phyloP scores from a whole-genome alignment of 768 basidiomycete species.

The Leccinum arenicola region DNA sequence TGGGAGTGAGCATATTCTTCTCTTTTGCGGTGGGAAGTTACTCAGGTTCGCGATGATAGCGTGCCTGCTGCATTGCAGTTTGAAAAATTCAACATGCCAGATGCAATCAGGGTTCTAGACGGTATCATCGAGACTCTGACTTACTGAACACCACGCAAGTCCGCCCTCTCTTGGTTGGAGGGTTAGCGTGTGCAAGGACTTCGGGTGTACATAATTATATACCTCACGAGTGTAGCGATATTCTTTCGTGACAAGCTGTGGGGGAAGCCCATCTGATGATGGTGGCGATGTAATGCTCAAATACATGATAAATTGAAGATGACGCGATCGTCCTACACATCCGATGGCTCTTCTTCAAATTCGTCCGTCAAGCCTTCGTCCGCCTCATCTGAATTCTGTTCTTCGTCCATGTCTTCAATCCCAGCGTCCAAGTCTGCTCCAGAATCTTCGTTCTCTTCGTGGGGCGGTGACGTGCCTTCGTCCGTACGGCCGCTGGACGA shows the following conservation, averaged over 20 bases:
- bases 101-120: constrained; percentile 79
- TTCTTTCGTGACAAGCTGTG: neutral
- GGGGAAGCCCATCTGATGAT: constrained; percentile 1
- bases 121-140: constrained; percentile 78
- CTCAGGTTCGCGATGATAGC: constrained; percentile 36
- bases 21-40: neutral
- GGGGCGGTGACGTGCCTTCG: constrained; percentile 28
- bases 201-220: neutral
- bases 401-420: constrained; percentile 42
- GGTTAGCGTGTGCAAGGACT: neutral
- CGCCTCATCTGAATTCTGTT: constrained; percentile 40
- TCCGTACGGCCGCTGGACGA: constrained; percentile 32
- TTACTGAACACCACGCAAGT: constrained; percentile 41
- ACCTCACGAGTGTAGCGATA: constrained; percentile 1
- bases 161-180: neutral
- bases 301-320: neutral
- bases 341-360: constrained; percentile 45
- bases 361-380: constrained; percentile 51
- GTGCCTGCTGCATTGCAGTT: constrained; percentile 82
- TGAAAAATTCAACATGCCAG: constrained; percentile 92
- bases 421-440: constrained; percentile 37
- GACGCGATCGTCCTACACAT: constrained; percentile 6
- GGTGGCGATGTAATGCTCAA: neutral
- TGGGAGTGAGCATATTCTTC: constrained; percentile 78
- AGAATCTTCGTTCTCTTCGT: constrained; percentile 41